phyloP scores from a whole-genome alignment of 1,284 basidiomycete genomes.

The Irpex sp. region DNA sequence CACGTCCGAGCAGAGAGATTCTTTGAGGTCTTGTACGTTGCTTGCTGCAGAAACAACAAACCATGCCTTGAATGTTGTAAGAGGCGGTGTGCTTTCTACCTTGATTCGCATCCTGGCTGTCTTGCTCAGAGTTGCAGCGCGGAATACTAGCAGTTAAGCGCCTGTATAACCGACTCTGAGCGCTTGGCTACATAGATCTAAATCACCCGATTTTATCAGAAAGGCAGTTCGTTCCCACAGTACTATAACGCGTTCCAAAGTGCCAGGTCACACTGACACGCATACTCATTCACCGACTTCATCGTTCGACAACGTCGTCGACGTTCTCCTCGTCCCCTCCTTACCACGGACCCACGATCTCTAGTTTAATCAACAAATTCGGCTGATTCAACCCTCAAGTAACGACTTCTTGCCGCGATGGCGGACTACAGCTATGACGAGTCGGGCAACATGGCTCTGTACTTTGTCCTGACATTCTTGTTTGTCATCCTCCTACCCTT shows the following conservation, averaged over 20 bases:
- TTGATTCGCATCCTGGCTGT: slow-evolving; percentile 34
- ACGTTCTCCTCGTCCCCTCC: slow-evolving; percentile 8
- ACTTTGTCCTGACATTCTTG: slow-evolving; percentile 85
- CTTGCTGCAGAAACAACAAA: slow-evolving; percentile 25
- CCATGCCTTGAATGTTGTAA: slow-evolving; percentile 39
- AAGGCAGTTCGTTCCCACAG: slow-evolving; percentile 14
- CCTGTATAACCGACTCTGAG: neutral
- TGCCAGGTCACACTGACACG: slow-evolving; percentile 17
- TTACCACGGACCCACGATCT: slow-evolving; percentile 6
- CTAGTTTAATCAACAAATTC: slow-evolving; percentile 1
- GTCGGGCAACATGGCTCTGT: slow-evolving; percentile 82
- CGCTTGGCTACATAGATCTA: neutral
- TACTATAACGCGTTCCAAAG: slow-evolving; percentile 13
- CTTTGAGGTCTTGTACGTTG: slow-evolving; percentile 25
- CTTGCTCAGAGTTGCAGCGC: neutral
- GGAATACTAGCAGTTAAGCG: neutral
- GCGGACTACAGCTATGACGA: slow-evolving; percentile 86
- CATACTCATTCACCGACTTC: slow-evolving; percentile 6
- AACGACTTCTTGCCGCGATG: slow-evolving; percentile 36
- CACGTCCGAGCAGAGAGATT: slow-evolving; percentile 23
- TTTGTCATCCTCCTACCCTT: slow-evolving; percentile 74
- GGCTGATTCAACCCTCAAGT: neutral
- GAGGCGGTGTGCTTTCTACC: slow-evolving; percentile 30
- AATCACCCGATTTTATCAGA: slow-evolving; percentile 5
- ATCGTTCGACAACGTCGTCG: neutral